phyloP scores from a whole-genome alignment of 2,329 filamentous ascomycete genomes.

The Aspergillus eucalypticola region DNA sequence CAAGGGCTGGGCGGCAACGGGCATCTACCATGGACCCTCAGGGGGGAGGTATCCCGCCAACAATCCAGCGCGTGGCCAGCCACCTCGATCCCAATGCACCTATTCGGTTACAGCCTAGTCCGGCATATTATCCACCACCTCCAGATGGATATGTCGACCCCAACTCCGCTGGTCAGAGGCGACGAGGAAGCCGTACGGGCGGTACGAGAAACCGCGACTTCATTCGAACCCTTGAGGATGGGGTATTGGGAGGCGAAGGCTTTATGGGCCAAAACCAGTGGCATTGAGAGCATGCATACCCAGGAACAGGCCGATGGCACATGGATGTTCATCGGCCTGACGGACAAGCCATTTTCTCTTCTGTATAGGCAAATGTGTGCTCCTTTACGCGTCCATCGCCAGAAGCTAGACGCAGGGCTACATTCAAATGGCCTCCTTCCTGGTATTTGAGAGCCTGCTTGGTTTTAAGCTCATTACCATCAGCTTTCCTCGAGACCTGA shows the following conservation, averaged over 20 bases:
- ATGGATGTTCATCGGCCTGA: conserved; percentile 14
- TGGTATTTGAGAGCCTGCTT: conserved; percentile 22
- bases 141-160: conserved; percentile 75
- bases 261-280: conserved; percentile 79
- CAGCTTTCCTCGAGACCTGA: conserved; percentile 1
- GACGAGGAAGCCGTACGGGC: conserved; percentile 72
- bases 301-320: conserved; percentile 8
- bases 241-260: conserved; percentile 81
- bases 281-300: conserved; percentile 48
- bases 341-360: conserved; percentile 17
- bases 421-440: conserved; percentile 13
- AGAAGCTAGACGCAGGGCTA: conserved; percentile 17
- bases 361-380: conserved; percentile 16
- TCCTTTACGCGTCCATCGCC: conserved; percentile 17
- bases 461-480: conserved; percentile 14
- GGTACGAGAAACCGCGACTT: conserved; percentile 72
- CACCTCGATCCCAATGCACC: conserved; percentile 93
- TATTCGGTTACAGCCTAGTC: conserved; percentile 90
- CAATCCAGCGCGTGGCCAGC: conserved; percentile 91
- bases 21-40: conserved; percentile 97
- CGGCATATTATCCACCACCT: conserved; percentile 94
- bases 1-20: conserved; percentile 77
- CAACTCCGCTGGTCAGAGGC: conserved; percentile 64
- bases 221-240: conserved; percentile 90
- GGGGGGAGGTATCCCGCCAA: conserved; percentile 85